A percentile compares a stretch with the other conserved stretches of the same genome.
These are phyloP conservation scores for Sporisorium iseilematis-ciliati DNA, from an alignment of 1,284 basidiomycete species.

Conservation along the genomic window DNA sequence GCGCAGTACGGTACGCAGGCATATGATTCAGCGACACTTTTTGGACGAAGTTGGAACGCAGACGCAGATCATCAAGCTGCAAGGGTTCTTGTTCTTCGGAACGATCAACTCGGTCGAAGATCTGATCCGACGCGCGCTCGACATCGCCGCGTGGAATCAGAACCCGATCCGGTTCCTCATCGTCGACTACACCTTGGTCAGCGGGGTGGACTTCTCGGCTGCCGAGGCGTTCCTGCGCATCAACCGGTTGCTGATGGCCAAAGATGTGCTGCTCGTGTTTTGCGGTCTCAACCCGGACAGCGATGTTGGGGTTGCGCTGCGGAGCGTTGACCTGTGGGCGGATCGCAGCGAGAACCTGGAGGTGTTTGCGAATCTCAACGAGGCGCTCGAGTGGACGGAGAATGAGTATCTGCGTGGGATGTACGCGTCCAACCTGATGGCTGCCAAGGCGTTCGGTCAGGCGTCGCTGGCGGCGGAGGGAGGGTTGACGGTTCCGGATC, in stretches of 20 bases:
- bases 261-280: conserved; percentile 85
- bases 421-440: conserved; percentile 68
- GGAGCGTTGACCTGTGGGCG: conserved; percentile 78
- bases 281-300: conserved; percentile 77
- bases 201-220: conserved; percentile 91
- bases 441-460: conserved; percentile 66
- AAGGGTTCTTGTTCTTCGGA: conserved; percentile 95
- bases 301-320: conserved; percentile 63
- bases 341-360: conserved; percentile 72
- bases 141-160: conserved; percentile 79
- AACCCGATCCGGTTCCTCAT: conserved; percentile 84
- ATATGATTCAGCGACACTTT: conserved; percentile 87
- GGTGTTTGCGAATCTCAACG: conserved; percentile 84
- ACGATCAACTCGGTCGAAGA: conserved; percentile 90
- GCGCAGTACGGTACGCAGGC: conserved; percentile 89
- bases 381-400: conserved; percentile 87
- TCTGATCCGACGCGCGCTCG: conserved; percentile 78
- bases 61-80: conserved; percentile 88
- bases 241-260: conserved; percentile 82
- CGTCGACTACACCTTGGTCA: conserved; percentile 78
- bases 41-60: conserved; percentile 90
- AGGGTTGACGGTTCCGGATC: conserved; percentile 69
- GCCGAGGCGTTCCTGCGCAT: conserved; percentile 95
- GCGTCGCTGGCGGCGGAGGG: conserved; percentile 71
- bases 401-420: conserved; percentile 71